Percentiles rank a stretch among this genome's conserved stretches.
These are phyloP conservation scores for Colletotrichum sp. DNA, from an alignment of 2,329 filamentous ascomycete genomes.

Conservation along the genomic window DNA sequence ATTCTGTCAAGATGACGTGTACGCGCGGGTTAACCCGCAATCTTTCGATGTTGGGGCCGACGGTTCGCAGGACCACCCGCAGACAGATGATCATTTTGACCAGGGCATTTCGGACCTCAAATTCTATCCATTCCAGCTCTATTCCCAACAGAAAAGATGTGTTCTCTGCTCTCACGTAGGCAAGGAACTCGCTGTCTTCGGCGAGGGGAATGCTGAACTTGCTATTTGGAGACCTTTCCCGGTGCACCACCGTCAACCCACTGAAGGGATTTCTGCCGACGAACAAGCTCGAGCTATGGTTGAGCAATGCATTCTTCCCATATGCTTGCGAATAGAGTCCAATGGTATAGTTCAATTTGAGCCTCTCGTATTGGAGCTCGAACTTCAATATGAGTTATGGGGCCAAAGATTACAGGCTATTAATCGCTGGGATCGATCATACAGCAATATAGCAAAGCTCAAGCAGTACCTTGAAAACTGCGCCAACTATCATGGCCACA, in stretches of 20 bases:
- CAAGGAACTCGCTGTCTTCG: background rate
- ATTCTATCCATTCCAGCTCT: background rate
- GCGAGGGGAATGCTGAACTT: background rate
- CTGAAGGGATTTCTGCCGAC: background rate
- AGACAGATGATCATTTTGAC: background rate
- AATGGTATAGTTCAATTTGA: background rate
- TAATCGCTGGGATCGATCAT: background rate
- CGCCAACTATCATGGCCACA: background rate
- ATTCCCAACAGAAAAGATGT: background rate
- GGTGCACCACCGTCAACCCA: background rate
- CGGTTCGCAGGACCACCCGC: background rate
- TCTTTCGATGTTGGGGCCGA: background rate
- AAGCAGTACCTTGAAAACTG: background rate
- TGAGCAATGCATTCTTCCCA: background rate
- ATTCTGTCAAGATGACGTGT: background rate
- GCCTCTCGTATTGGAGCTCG: background rate
- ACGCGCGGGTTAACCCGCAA: rapidly evolving
- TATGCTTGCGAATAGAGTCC: background rate
- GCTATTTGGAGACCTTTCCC: background rate
- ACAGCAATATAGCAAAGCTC: background rate
- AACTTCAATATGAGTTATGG: background rate
- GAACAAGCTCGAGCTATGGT: background rate
- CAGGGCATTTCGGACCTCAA: background rate
- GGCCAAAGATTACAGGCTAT: background rate
- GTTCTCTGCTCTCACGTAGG: background rate